phyloP scores from a whole-genome alignment of 352 stramenopile species.

The Phytophthora sp. region DNA sequence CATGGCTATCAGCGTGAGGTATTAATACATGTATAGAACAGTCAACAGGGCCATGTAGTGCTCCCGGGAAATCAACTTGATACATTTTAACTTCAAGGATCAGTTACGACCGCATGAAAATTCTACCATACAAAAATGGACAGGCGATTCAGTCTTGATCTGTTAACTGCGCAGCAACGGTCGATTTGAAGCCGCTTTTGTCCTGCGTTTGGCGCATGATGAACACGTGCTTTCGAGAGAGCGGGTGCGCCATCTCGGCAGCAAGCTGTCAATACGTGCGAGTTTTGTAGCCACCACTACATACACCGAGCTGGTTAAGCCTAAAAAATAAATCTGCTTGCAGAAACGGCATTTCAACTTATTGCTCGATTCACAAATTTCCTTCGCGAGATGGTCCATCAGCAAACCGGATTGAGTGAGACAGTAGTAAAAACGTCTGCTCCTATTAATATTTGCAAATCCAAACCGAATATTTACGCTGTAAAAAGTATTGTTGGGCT shows the following conservation, averaged over 20 bases:
- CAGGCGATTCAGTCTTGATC: slow-evolving; percentile 6
- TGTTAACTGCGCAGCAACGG: slow-evolving; percentile 20
- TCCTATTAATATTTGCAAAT: too few species aligned
- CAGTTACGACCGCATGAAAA: slow-evolving; percentile 6
- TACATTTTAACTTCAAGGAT: slow-evolving; percentile 19
- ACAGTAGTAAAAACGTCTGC: too few species aligned
- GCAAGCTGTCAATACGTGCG: too few species aligned
- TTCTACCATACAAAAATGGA: background rate
- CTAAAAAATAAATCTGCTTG: background rate
- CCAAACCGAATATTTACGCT: too few species aligned
- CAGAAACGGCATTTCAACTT: background rate
- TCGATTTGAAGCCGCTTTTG: slow-evolving; percentile 3
- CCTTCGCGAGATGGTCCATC: slow-evolving; percentile 5
- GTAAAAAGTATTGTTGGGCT: too few species aligned
- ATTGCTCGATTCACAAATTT: slow-evolving; percentile 2
- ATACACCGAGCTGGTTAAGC: slow-evolving; percentile 6
- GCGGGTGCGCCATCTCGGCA: too few species aligned
- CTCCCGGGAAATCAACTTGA: slow-evolving; percentile 17
- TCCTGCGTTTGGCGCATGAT: too few species aligned
- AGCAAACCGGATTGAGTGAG: background rate
- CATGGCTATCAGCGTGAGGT: too few species aligned
- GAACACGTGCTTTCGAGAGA: slow-evolving; percentile 22
- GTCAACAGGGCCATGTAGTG: background rate
- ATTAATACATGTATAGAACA: too few species aligned
- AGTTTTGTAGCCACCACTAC: slow-evolving; percentile 4